Evolutionary conservation across 495 filamentous ascomycete species (phyloP).

Genomic region (Hypoxylon intermedium): DNA sequence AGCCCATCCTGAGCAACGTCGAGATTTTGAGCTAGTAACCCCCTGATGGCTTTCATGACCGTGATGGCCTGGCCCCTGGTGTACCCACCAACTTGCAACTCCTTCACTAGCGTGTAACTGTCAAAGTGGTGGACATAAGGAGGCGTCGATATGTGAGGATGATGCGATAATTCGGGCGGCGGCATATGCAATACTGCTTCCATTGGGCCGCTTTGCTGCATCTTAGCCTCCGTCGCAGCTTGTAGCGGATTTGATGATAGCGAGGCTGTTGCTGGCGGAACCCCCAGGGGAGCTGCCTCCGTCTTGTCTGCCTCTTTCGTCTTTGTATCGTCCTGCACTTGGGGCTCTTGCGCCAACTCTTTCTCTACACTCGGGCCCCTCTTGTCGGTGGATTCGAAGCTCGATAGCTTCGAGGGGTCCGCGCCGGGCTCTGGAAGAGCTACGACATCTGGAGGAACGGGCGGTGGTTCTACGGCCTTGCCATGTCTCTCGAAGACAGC

Average conservation of each 20-base stretch:
- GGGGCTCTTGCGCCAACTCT: constrained; percentile 11
- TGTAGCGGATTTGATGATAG: constrained; percentile 22
- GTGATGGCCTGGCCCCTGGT: constrained; percentile 71
- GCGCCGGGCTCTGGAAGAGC: constrained; percentile 28
- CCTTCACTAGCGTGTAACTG: constrained; percentile 82
- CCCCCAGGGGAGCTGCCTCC: constrained; percentile 29
- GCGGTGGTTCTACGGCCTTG: constrained; percentile 66
- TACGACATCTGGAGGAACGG: constrained; percentile 32
- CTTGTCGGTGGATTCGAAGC: constrained; percentile 11
- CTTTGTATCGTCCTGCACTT: constrained; percentile 17
- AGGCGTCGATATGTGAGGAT: constrained; percentile 70
- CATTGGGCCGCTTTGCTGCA: constrained; percentile 58
- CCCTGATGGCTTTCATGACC: constrained; percentile 87
- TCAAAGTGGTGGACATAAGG: constrained; percentile 97
- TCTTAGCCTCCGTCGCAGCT: constrained; percentile 30
- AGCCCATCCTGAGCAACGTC: constrained; percentile 76
- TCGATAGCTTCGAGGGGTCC: constrained; percentile 24
- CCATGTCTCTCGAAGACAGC: constrained; percentile 62
- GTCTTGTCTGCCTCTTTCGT: constrained; percentile 33
- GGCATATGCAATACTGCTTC: constrained; percentile 69
- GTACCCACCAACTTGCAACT: constrained; percentile 74
- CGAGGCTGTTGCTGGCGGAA: constrained; percentile 29
- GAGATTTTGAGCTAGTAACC: constrained; percentile 77
- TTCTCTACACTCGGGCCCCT: constrained; percentile 38
- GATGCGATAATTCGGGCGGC: constrained; percentile 53